Conservation (phyloP, 108 stramenopile genomes). For the Skeletonema potamos region DNA sequence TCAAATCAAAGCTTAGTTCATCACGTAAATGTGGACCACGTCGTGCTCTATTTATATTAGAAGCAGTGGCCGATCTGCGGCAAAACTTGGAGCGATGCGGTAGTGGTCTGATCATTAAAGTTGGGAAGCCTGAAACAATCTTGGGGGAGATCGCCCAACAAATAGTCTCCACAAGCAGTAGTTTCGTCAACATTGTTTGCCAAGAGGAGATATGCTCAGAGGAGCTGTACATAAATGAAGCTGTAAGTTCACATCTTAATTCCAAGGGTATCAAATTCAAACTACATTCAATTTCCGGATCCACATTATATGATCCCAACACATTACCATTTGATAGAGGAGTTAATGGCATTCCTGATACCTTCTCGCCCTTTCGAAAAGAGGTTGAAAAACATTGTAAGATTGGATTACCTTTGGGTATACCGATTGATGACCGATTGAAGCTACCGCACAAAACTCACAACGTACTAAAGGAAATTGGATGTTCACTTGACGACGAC, state of each 20-base stretch:
- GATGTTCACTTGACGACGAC: slow-evolving; percentile 1
- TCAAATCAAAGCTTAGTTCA: slow-evolving; percentile 33
- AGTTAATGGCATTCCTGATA: slow-evolving; percentile 59
- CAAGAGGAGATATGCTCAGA: slow-evolving; percentile 64
- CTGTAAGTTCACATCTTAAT: slow-evolving; percentile 16
- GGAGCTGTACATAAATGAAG: slow-evolving; percentile 46
- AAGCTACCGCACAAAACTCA: background rate
- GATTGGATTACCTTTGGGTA: background rate
- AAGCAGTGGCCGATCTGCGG: slow-evolving; percentile 59
- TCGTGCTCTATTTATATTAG: slow-evolving; percentile 66
- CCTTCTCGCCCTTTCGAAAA: slow-evolving; percentile 84
- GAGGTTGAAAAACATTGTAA: slow-evolving; percentile 72
- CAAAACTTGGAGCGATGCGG: slow-evolving; percentile 42
- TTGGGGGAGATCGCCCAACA: slow-evolving; percentile 8
- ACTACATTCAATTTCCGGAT: slow-evolving; percentile 70
- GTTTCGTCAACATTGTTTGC: slow-evolving; percentile 24
- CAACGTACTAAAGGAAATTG: background rate
- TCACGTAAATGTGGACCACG: slow-evolving; percentile 56
- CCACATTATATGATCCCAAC: slow-evolving; percentile 71
- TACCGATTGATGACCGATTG: background rate
- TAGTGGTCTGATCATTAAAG: slow-evolving; percentile 47
- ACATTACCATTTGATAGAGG: slow-evolving; percentile 68
- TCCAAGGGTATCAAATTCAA: background rate
- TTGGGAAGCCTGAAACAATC: slow-evolving; percentile 52
- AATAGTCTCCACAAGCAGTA: background rate